A percentile compares a stretch with the other conserved stretches of the same genome.
phyloP scores from a whole-genome alignment of 495 filamentous ascomycete species.

The Hyaloscypha variabilis region DNA sequence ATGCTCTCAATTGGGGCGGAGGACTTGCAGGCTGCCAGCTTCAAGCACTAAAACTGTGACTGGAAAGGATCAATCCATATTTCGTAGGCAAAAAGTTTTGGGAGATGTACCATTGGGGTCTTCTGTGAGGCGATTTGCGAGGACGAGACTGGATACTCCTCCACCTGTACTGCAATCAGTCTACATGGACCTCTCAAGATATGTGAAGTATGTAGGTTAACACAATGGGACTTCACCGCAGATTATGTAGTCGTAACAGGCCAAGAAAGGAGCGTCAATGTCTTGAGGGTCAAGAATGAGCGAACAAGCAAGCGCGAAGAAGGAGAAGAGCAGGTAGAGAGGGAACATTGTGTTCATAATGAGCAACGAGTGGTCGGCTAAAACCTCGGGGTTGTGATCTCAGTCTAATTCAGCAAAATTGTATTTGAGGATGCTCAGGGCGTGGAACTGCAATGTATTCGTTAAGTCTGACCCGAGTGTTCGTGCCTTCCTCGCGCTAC shows the following conservation, averaged over 20 bases:
- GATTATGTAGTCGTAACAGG: constrained; percentile 4
- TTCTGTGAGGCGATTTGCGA: constrained; percentile 43
- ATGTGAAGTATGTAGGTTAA: background rate
- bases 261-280: constrained; percentile 9
- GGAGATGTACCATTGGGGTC: constrained; percentile 7
- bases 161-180: constrained; percentile 30
- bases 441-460: background rate
- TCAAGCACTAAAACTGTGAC: constrained; percentile 47
- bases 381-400: background rate
- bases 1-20: background rate
- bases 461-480: background rate
- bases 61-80: constrained; percentile 18
- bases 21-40: constrained; percentile 39
- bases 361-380: background rate
- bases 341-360: background rate
- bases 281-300: constrained; percentile 4
- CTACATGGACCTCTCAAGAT: background rate
- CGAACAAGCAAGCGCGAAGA: background rate
- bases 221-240: background rate
- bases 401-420: background rate
- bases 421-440: background rate
- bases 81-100: background rate
- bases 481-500: background rate
- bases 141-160: constrained; percentile 39
- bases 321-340: background rate